Evolutionary conservation across 148 eudicot species (phyloP).

Genomic region (Dianthus caryophyllus): DNA sequence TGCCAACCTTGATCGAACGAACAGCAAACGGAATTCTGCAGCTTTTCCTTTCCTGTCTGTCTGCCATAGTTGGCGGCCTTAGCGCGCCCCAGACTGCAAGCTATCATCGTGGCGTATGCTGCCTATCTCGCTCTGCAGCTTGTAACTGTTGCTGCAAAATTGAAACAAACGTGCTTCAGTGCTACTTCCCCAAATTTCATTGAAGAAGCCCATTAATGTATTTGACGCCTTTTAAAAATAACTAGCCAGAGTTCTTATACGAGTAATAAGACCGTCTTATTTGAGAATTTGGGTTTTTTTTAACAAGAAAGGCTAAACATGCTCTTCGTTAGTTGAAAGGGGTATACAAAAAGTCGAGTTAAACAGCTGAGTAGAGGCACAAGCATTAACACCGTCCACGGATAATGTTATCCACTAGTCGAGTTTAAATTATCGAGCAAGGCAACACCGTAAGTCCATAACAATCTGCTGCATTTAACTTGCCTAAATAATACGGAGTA

Average conservation of each 20-base stretch:
- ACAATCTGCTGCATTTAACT: not conserved
- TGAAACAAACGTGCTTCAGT: not conserved
- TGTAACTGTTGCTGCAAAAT: constrained; percentile 31
- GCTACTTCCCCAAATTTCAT: not conserved
- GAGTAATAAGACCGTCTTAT: too few relatives aligned
- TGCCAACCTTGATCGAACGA: not conserved
- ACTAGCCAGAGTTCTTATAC: too few relatives aligned
- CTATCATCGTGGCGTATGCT: constrained; percentile 19
- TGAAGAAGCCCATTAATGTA: too few relatives aligned
- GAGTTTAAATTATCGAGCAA: not conserved
- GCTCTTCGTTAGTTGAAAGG: too few relatives aligned
- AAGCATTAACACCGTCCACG: not conserved
- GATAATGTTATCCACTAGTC: not conserved
- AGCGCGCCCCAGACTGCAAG: not conserved
- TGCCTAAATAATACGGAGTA: not conserved
- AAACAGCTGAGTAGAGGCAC: not conserved
- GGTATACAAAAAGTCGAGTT: not conserved
- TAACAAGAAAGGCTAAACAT: too few relatives aligned
- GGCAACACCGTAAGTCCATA: too few relatives aligned
- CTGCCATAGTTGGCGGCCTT: not conserved
- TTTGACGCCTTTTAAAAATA: too few relatives aligned
- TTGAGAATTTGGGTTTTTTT: too few relatives aligned
- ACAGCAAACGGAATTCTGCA: not conserved
- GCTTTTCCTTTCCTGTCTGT: not conserved
- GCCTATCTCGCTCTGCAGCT: constrained; percentile 25